Evolutionary conservation across 1,284 basidiomycete species (phyloP), one percentile per base, ranked within the genome.

Genomic region (Microstroma glucosiphilum): DNA sequence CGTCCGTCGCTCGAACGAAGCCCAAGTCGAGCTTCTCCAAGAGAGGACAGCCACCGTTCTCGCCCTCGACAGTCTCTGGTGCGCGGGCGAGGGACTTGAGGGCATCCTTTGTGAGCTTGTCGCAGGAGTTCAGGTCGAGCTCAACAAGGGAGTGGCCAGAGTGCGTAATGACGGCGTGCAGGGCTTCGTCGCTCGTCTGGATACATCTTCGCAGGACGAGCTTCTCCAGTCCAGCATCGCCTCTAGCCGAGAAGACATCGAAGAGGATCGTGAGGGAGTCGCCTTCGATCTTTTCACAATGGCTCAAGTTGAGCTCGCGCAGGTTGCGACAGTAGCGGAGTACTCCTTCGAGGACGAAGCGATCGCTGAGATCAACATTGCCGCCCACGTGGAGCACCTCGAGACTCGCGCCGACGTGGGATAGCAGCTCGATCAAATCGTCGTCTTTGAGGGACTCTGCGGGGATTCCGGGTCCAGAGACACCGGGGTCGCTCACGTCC

Each of bases 1-100:
- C 89, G 68, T 93, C 89, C 40, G 91, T 84, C 42, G 86, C 84
- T 49, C 94, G 82, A 68, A 92, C 93, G 85, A 91, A 98, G 1
- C 92, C 88, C 6, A 96, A 79, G 73, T 98, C 90, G 41, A 97
- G 73, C 72, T 82, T 83, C 66, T 80, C 81, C 69, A 96, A 21
- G 8, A 25, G 21, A 6, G 51, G 51, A 6, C 21, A 54, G 15
- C 21, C 51, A 23, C 21, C 51, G 21, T 54, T 6, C 51, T 26
- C 25, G 6, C 13, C 17, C 21, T 54, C 13, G 19, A 25, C n/a
- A 19, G n/a, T 54, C 17, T 15, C 51, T 54, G 51, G n/a, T 12
- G n/a, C n/a, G 46, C 46, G 64, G 55, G 62, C 62, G 40, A 94
- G 83, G 46, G 69, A 69, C 55, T 79, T 81, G 43, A 96, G 79